A percentile compares a stretch with the other conserved stretches of the same genome.
Conservation (phyloP, 2,329 filamentous ascomycete species). For the Sporothrix curviconia region DNA sequence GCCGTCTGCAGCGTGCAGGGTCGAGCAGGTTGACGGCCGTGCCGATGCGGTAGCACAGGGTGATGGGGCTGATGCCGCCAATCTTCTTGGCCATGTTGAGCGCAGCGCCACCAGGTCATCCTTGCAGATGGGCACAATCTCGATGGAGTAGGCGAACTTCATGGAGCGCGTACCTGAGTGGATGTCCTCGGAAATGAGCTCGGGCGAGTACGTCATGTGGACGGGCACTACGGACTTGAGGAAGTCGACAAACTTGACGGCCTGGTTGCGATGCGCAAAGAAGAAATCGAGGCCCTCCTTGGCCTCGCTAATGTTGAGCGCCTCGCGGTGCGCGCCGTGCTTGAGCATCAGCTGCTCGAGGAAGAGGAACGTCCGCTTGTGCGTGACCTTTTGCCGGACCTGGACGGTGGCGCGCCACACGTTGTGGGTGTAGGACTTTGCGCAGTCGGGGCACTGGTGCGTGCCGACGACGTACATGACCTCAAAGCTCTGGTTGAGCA, state of each 20-base stretch:
- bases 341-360: conserved; percentile 95
- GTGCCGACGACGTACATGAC: conserved; percentile 85
- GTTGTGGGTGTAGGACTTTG: conserved; percentile 75
- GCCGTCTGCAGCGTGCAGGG: conserved; percentile 81
- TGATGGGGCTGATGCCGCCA: conserved; percentile 82
- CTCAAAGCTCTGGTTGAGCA: conserved; percentile 90
- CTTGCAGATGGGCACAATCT: conserved; percentile 92
- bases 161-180: conserved; percentile 88
- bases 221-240: conserved; percentile 67
- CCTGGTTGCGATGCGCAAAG: conserved; percentile 82
- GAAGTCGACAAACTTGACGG: conserved; percentile 74
- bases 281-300: conserved; percentile 96
- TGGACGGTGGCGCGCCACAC: conserved; percentile 92
- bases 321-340: conserved; percentile 78
- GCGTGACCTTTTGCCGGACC: conserved; percentile 91
- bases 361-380: conserved; percentile 63
- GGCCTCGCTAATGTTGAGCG: conserved; percentile 96
- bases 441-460: conserved; percentile 91
- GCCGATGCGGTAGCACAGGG: conserved; percentile 80
- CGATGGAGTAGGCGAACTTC: conserved; percentile 88
- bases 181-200: conserved; percentile 74
- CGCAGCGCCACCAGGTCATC: conserved; percentile 90
- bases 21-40: conserved; percentile 87
- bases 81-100: conserved; percentile 79
- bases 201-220: conserved; percentile 53